Evolutionary conservation across 495 filamentous ascomycete species (phyloP).

Genomic region (Neurospora sp.): DNA sequence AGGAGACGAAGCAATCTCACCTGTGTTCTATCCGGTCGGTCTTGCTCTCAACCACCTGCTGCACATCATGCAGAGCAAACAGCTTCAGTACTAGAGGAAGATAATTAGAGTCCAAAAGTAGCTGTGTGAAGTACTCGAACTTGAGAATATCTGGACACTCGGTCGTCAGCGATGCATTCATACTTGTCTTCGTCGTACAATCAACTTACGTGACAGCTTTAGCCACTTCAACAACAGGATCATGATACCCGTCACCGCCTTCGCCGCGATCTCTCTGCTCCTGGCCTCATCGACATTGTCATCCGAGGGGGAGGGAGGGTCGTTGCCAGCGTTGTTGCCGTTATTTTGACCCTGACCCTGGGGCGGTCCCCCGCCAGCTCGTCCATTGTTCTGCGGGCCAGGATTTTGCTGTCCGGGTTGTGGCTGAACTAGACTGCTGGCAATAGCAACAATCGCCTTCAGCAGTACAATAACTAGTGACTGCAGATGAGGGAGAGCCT

Average conservation of each 20-base stretch:
- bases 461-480: constrained; percentile 89
- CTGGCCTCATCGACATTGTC: constrained; percentile 76
- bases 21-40: constrained; percentile 75
- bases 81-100: constrained; percentile 85
- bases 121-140: constrained; percentile 90
- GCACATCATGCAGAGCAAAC: constrained; percentile 85
- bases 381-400: constrained; percentile 18
- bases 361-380: constrained; percentile 24
- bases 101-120: constrained; percentile 89
- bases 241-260: constrained; percentile 80
- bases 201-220: constrained; percentile 74
- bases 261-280: constrained; percentile 74
- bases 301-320: constrained; percentile 31
- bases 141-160: constrained; percentile 68
- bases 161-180: constrained; percentile 18
- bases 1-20: constrained; percentile 30
- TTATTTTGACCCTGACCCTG: constrained; percentile 22
- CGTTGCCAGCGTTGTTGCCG: constrained; percentile 22
- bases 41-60: constrained; percentile 73
- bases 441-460: constrained; percentile 75
- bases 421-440: constrained; percentile 48
- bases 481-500: constrained; percentile 74
- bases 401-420: constrained; percentile 25
- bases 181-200: background rate
- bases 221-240: constrained; percentile 91